Base-by-base conservation (phyloP, 495 filamentous ascomycete genomes). In the Talaromyces ruber region DNA sequence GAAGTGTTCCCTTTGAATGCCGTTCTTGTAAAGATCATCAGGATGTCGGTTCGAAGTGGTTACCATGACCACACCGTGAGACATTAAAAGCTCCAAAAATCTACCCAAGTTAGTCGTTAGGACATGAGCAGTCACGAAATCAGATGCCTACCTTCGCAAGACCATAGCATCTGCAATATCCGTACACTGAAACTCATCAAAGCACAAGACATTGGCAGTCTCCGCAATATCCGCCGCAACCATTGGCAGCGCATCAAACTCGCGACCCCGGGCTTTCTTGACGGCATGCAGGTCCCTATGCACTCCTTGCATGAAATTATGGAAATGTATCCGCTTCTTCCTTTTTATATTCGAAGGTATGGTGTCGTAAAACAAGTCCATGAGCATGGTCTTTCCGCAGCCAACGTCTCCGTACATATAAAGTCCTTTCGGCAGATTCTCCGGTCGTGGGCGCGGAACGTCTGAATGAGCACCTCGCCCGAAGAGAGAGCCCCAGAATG, bases 141-240 rank as follows among this genome's bases (percentile, higher is more conserved):
- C 24, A 34, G 62, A 30, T 60, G 65, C 72, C 28, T 70, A 86
- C 85, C 88, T 81, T 63, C 94, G 79, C 64, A 98, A 72, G 68
- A 98, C 98, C 94, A 98, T 98, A 57, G 94, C 94, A 80, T 98
- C 95, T 11, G 95, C 94, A 21, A 98, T 93, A 77, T 98, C 94
- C 25, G 94, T 98, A 72, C 93, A 97, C 70, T 98, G 94, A 70
- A 98, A 98, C 79, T 98, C 94, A 73, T 98, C 94, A 68, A 98
- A 98, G 71, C 94, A 98, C 18, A 98, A 78, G 30, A 98, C 91
- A 63, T 86, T 91, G 28, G 86, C 87, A 57, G 84, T 82, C 68
- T 91, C 86, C 2, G 94, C 93, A 69, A 98, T 91, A 73, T 92
- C 88, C 14, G 94, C 94, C 4, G 92, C 93, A 34, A 98, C 88